Conservation (phyloP, 1,284 basidiomycete genomes). For the Singerocomus rubriflavus region DNA sequence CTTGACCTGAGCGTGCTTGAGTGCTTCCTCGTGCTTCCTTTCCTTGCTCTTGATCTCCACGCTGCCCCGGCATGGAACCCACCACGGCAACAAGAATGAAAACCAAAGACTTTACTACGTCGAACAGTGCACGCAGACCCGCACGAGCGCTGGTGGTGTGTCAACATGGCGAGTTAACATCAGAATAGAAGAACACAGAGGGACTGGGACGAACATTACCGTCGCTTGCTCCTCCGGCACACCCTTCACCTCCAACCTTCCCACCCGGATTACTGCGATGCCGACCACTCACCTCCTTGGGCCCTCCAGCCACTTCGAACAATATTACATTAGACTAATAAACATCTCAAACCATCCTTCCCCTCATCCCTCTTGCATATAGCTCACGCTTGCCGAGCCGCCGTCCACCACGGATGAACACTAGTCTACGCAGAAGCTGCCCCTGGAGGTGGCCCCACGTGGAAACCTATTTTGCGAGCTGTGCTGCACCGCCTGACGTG, state of each 20-base stretch:
- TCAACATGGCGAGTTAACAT: neutral
- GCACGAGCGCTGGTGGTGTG: conserved; percentile 69
- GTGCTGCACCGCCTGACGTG: conserved; percentile 40
- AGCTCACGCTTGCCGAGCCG: conserved; percentile 46
- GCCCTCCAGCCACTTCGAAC: conserved; percentile 68
- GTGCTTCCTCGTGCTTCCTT: conserved; percentile 51
- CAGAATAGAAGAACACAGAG: neutral
- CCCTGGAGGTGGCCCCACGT: conserved; percentile 60
- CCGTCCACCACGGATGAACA: conserved; percentile 55
- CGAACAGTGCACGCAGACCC: conserved; percentile 86
- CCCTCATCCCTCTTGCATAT: conserved; percentile 46
- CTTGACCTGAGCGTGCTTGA: no score
- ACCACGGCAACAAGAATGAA: conserved; percentile 73
- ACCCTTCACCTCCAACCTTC: conserved; percentile 61
- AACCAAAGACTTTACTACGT: conserved; percentile 84
- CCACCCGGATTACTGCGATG: conserved; percentile 76
- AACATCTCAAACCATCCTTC: conserved; percentile 65
- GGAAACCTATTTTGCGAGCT: conserved; percentile 74
- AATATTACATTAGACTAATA: conserved; percentile 61
- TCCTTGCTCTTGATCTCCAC: conserved; percentile 40
- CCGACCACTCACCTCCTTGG: conserved; percentile 72
- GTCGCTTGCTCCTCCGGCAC: conserved; percentile 73
- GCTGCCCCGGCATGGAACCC: conserved; percentile 71
- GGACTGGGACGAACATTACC: conserved; percentile 55
- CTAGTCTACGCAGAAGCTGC: conserved; percentile 63